Evolutionary conservation across 2,329 filamentous ascomycete genomes (phyloP), one percentile per base, ranked within the genome.

Genomic region (Botryotinia globosa): DNA sequence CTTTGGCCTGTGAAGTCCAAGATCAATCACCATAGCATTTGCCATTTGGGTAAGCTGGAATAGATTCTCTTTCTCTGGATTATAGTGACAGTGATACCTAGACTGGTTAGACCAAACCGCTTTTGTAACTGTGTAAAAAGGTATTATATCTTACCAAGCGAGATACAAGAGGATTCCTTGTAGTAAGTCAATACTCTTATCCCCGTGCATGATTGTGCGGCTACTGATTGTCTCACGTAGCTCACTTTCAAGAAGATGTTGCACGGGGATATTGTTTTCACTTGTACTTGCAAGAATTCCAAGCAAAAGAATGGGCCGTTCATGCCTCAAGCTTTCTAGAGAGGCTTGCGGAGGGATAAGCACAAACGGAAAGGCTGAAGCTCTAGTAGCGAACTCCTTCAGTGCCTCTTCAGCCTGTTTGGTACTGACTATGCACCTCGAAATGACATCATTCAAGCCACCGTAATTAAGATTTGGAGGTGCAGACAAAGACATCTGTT

Each of bases 91-190:
- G 67, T 81, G 80, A 73, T 79, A 78, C 77, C 77, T 78, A 62
- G 37, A 20, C 48, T 65, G 10, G 34, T 58, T n/a, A 67, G n/a
- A 51, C 59, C 7, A 39, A 72, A 34, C 62, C 5, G 14, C 44
- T 48, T 65, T 8, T 65, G 22, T 25, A 14, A n/a, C 7, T 6
- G 16, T n/a, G 37, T 12, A 18, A 18, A 54, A 4, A 48, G 22
- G 22, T 44, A 32, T 34, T n/a, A 32, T 14, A 22, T 37, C 12
- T 75, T 79, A 89, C 88, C 88, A 90, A 29, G 84, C 82, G 67
- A 86, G 84, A 74, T 90, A 90, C 9, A 89, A 83, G 39, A 89
- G 80, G 32, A 90, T 79, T 4, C 87, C 87, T 74, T 88, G 86
- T 1, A 90, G 78, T 25, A 90, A 76, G 75, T 90, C 87, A 34